Evolutionary conservation across 257 asterid species (phyloP).

Genomic region (Linderniella brevidens): DNA sequence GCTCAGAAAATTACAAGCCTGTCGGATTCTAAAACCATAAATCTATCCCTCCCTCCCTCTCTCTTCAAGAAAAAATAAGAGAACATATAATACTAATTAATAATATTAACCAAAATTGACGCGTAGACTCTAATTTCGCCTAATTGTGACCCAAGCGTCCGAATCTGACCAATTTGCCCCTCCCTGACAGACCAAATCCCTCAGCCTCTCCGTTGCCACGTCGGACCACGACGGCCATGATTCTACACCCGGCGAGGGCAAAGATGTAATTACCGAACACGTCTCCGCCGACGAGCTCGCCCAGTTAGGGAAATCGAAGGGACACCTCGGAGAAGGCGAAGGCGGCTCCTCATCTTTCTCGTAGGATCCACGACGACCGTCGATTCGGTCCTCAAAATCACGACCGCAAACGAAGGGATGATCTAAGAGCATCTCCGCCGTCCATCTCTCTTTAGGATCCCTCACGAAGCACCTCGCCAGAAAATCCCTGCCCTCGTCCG

Average conservation of each 20-base stretch:
- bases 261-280: slow-evolving; percentile 6
- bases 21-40: too few species aligned
- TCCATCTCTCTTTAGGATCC: slow-evolving; percentile 41
- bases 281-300: neutral
- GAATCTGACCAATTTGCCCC: slow-evolving; percentile 23
- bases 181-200: slow-evolving; percentile 10
- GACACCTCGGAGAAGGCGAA: slow-evolving; percentile 36
- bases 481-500: slow-evolving; percentile 42
- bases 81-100: too few species aligned
- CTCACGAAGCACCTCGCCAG: slow-evolving; percentile 27
- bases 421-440: slow-evolving; percentile 54
- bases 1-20: too few species aligned
- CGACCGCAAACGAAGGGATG: slow-evolving; percentile 29
- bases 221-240: slow-evolving; percentile 9
- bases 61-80: too few species aligned
- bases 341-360: neutral
- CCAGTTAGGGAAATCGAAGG: slow-evolving; percentile 45
- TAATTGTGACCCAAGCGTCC: slow-evolving; percentile 29
- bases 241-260: slow-evolving; percentile 16
- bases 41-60: too few species aligned
- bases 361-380: too few species aligned
- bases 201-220: slow-evolving; percentile 23
- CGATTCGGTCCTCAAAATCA: too few species aligned
- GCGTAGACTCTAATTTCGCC: neutral
- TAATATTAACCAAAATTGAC: slow-evolving; percentile 3